Conservation (phyloP, 306 rosid genomes). For the Trifolium fragiferum region DNA sequence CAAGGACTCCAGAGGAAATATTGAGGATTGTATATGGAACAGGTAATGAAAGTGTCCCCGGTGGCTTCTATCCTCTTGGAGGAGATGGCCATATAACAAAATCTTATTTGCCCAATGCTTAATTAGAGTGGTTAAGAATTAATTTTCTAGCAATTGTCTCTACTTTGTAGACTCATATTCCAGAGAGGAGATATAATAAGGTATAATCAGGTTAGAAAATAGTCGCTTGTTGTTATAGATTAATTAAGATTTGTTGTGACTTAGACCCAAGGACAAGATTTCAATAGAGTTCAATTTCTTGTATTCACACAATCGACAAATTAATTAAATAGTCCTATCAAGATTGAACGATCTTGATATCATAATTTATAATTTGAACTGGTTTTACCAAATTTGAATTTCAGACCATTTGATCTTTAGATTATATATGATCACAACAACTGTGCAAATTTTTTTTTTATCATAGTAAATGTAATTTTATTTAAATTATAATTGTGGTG, state of each 20-base stretch:
- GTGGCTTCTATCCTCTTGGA: constrained; percentile 82
- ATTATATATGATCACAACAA: no score
- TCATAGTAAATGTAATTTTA: no score
- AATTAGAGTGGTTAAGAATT: neutral
- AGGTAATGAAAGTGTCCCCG: constrained; percentile 65
- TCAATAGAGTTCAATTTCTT: neutral
- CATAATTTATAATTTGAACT: no score
- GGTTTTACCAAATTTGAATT: no score
- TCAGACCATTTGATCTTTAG: no score
- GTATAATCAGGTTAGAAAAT: neutral
- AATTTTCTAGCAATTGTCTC: neutral
- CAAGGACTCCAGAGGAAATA: constrained; percentile 68
- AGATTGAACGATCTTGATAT: no score
- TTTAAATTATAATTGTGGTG: no score
- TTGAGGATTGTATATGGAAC: constrained; percentile 69
- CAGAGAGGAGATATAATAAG: neutral
- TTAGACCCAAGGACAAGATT: neutral
- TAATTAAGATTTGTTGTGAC: neutral
- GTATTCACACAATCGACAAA: neutral
- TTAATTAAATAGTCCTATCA: no score
- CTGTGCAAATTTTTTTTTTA: no score
- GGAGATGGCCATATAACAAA: constrained; percentile 68
- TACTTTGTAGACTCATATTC: neutral
- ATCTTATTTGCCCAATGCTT: constrained; percentile 8
- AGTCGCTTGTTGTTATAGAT: neutral